A percentile compares a stretch with the other conserved stretches of the same genome.
Conservation (phyloP, 1,139 yeast genomes). For the Yamadazyma dendronema region DNA sequence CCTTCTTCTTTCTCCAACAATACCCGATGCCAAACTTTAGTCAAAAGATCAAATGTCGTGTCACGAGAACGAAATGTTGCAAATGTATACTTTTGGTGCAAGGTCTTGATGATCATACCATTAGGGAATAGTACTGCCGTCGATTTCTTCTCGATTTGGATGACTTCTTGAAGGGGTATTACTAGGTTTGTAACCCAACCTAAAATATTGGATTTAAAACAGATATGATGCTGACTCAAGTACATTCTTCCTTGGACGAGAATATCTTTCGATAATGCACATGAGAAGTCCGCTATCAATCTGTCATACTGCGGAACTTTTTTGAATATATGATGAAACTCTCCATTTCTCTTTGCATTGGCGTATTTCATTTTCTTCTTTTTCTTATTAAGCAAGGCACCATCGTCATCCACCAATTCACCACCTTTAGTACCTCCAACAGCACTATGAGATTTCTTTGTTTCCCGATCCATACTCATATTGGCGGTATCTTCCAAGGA, state of each 20-base stretch:
- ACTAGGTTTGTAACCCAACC: slow-evolving; percentile 70
- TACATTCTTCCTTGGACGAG: slow-evolving; percentile 71
- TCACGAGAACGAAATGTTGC: slow-evolving; percentile 74
- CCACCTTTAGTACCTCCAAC: slow-evolving; percentile 1
- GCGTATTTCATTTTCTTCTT: slow-evolving; percentile 23
- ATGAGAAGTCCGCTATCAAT: slow-evolving; percentile 63
- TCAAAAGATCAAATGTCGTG: slow-evolving; percentile 56
- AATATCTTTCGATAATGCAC: slow-evolving; percentile 72
- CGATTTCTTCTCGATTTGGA: slow-evolving; percentile 67
- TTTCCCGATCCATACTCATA: not conserved
- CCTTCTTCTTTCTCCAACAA: slow-evolving; percentile 20
- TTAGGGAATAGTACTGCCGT: slow-evolving; percentile 76
- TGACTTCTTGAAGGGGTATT: slow-evolving; percentile 69
- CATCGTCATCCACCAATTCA: slow-evolving; percentile 3
- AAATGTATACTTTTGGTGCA: slow-evolving; percentile 69
- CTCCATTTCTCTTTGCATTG: slow-evolving; percentile 50
- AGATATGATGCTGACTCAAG: slow-evolving; percentile 55
- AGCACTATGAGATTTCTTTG: not conserved
- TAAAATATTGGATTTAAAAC: slow-evolving; percentile 70
- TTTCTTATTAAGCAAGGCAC: not conserved
- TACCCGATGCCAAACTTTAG: slow-evolving; percentile 59
- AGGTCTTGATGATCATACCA: slow-evolving; percentile 67
- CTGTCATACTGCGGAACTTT: slow-evolving; percentile 52
- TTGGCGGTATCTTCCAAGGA: slow-evolving; percentile 2
- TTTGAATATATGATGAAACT: slow-evolving; percentile 62